A percentile compares a stretch with the other conserved stretches of the same genome.
phyloP scores from a whole-genome alignment of 2,329 filamentous ascomycete species.

The Cladophialophora exuberans region DNA sequence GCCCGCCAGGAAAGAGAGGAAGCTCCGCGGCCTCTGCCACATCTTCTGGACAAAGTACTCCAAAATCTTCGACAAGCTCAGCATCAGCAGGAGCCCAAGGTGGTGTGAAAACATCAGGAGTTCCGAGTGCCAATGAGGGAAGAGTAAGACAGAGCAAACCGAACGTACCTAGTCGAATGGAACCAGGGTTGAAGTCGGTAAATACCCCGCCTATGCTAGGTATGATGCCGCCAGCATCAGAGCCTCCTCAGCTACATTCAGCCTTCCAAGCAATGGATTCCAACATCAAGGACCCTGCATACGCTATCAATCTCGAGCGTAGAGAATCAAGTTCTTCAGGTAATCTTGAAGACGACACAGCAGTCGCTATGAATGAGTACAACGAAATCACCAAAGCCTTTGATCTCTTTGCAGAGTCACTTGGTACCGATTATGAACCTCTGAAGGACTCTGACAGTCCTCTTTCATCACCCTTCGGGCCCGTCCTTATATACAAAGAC shows the following conservation, averaged over 20 bases:
- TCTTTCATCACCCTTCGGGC: conserved; percentile 75
- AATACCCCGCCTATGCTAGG: conserved; percentile 51
- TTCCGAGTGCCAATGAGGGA: conserved; percentile 29
- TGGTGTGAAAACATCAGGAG: conserved; percentile 17
- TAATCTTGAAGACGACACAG: conserved; percentile 65
- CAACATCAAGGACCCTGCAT: conserved; percentile 42
- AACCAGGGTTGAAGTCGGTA: conserved; percentile 10
- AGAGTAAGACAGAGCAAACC: conserved; percentile 28
- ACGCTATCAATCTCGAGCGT: conserved; percentile 7
- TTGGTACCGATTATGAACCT: conserved; percentile 77
- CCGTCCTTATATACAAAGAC: conserved; percentile 77
- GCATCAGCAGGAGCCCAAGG: conserved; percentile 25
- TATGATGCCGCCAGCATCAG: conserved; percentile 49
- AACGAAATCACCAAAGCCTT: conserved; percentile 52
- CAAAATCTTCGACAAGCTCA: conserved; percentile 20
- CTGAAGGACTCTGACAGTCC: conserved; percentile 68
- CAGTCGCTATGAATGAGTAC: conserved; percentile 79
- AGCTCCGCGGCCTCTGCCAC: background rate
- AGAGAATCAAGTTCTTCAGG: conserved; percentile 39
- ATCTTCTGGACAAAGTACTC: conserved; percentile 3
- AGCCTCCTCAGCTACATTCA: conserved; percentile 48
- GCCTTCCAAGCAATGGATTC: conserved; percentile 58
- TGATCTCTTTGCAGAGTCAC: conserved; percentile 54
- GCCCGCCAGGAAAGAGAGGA: background rate
- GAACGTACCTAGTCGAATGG: background rate